These are phyloP conservation scores for Hagleromyces aurorensis DNA, from an alignment of 805 yeast genomes.

Conservation along the genomic window DNA sequence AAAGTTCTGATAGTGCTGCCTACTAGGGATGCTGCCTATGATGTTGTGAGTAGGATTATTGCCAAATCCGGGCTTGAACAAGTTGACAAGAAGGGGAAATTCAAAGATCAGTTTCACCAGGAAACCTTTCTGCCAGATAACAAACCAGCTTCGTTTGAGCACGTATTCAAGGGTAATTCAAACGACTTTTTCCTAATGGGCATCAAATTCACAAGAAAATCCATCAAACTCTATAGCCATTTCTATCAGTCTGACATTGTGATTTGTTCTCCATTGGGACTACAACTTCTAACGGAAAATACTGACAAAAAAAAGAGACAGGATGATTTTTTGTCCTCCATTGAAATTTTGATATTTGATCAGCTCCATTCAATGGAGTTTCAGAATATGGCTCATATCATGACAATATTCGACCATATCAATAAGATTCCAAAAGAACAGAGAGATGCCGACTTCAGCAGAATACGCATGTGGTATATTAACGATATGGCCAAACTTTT, in stretches of 20 bases:
- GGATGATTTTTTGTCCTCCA: constrained; percentile 78
- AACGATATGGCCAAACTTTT: constrained; percentile 68
- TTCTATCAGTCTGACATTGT: constrained; percentile 82
- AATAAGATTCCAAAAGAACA: constrained; percentile 73
- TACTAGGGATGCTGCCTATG: constrained; percentile 69
- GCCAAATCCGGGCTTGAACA: constrained; percentile 60
- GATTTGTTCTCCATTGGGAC: constrained; percentile 86
- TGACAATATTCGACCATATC: constrained; percentile 56
- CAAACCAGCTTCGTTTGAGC: constrained; percentile 80
- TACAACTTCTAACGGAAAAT: constrained; percentile 69
- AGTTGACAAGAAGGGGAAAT: constrained; percentile 73
- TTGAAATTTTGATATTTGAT: constrained; percentile 75
- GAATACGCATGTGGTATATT: constrained; percentile 88
- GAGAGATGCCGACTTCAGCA: constrained; percentile 80
- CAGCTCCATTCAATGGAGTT: constrained; percentile 78
- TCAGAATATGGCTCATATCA: constrained; percentile 91
- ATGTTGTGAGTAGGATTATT: constrained; percentile 55
- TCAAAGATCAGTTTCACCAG: constrained; percentile 59
- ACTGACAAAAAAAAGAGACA: constrained; percentile 49
- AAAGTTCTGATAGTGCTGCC: constrained; percentile 79
- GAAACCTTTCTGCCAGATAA: constrained; percentile 38
- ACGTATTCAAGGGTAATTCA: constrained; percentile 77
- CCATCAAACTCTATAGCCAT: constrained; percentile 74
- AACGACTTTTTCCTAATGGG: constrained; percentile 90
- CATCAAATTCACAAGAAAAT: constrained; percentile 81